A percentile compares a stretch with the other conserved stretches of the same genome.
Evolutionary conservation across 2,329 filamentous ascomycete species (phyloP).

Genomic region (Fusarium cyanostomum): DNA sequence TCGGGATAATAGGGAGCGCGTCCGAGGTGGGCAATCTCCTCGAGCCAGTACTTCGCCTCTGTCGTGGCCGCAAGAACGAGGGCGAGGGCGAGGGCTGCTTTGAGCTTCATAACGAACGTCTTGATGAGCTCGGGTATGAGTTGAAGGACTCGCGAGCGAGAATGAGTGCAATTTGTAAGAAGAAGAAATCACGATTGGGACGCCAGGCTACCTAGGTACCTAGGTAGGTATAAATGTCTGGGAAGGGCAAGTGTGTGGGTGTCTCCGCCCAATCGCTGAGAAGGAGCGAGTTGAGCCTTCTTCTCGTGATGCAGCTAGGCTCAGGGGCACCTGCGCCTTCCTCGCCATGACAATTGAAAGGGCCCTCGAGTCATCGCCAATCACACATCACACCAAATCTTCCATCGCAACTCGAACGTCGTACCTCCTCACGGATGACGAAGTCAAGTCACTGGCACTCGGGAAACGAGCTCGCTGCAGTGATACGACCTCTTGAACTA

Average conservation of each 20-base stretch:
- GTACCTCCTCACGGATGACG: background rate
- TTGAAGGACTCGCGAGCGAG: background rate
- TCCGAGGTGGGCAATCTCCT: slow-evolving; percentile 42
- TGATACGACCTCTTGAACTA: slow-evolving; percentile 15
- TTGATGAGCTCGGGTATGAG: background rate
- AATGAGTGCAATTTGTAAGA: background rate
- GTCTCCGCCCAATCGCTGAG: background rate
- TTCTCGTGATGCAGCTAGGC: background rate
- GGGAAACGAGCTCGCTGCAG: background rate
- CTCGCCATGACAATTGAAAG: background rate
- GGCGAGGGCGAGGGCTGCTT: slow-evolving; percentile 12
- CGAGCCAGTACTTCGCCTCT: slow-evolving; percentile 41
- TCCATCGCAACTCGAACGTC: slow-evolving; percentile 1
- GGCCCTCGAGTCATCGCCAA: background rate
- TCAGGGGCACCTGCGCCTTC: slow-evolving; percentile 8
- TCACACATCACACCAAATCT: background rate
- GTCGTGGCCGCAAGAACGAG: slow-evolving; percentile 15
- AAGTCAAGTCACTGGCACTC: background rate
- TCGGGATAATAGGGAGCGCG: slow-evolving; percentile 44
- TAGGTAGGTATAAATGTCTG: background rate
- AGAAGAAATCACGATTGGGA: background rate
- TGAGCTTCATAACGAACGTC: slow-evolving; percentile 30
- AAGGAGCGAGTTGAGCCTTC: slow-evolving; percentile 4
- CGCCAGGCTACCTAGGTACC: background rate
- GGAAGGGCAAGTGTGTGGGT: background rate